Base-by-base conservation (phyloP, 2,329 filamentous ascomycete species). In the Arthrobotrys sphaeroides region DNA sequence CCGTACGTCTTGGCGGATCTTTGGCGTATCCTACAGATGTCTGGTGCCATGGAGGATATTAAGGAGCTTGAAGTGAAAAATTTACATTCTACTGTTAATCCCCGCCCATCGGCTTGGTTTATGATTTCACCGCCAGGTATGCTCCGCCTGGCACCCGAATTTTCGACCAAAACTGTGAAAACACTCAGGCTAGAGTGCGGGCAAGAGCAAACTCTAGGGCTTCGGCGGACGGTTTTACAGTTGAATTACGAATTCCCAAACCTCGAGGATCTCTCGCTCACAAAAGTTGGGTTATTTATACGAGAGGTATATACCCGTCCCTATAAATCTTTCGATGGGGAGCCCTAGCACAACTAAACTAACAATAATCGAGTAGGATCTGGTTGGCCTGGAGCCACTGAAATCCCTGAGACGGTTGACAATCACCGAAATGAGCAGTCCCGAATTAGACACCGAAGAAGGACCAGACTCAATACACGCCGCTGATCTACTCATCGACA, bases 401-500 rank as follows among this genome's bases (percentile, higher is more conserved):
- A 43, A 18, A n/a, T 9, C n/a, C 4, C 10, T 70, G 4, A 53
- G 36, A 40, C 43, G 24, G 10, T 31, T 70, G 6, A 36, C 5
- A 5, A 45, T 70, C 33, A 40, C 10, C 5, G 66, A 70, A 18
- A n/a, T 7, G 45, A 62, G 43, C 36, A 70, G 4, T 36, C 33
- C 24, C 0, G 12, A 22, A 6, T n/a, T 70, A 3, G 67, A 59
- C 10, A 13, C 13, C 1, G 67, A 72, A n/a, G 31, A 49, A 38
- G 47, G 67, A 6, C 59, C 59, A 18, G 57, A 72, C 40, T 57
- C 49, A 12, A 70, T 70, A 2, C 45, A 62, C 7, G 55, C 45
- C 3, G 62, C 66, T 5, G 62, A 70, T 24, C 18, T 70, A 3
- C 55, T 72, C 0, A 5, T 66, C 16, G 61, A 60, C 1, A 61